Evolutionary conservation across 2,329 filamentous ascomycete species (phyloP), one percentile per base, ranked within the genome.

Genomic region (Talaromyces sp.): DNA sequence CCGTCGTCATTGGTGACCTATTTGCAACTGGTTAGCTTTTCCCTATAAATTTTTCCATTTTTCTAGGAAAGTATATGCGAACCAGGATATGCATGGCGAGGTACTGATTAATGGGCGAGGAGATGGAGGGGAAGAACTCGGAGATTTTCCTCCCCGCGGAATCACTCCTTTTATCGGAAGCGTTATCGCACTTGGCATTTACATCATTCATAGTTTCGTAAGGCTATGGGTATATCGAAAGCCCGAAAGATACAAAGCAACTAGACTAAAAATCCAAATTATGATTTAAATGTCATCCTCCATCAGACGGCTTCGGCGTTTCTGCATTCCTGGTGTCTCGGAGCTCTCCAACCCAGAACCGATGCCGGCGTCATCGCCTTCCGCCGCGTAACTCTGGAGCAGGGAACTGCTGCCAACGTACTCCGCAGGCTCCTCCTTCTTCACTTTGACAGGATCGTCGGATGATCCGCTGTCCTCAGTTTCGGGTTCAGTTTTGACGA

Each of bases 1-100:
- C 89, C 89, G 75, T 93, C 89, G 68, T 93, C 89, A 77, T 93
- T 93, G 30, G 71, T 72, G 45, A 78, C 73, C 74, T 78, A 47
- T 5, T 29, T 8, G 13, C 7, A 9, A n/a, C 11, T 27, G 8
- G 20, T 43, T 36, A 16, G n/a, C 1, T 11, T 9, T 14, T 14
- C 17, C 17, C 30, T 19, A 47, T 16, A 19, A 11, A 19, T 47
- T 11, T 17, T 24, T 42, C 39, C 7, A 40, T 27, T 16, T 19
- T 14, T 14, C 5, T 8, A 29, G 16, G 13, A 43, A 20, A 43
- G 7, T 11, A 29, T 22, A 13, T 36, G 69, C 75, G 69, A 69
- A 81, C 79, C 55, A 81, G 69, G 51, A 82, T 79, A 70, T 81
- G 79, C 79, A 82, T 81, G 63, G 54, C 45, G 52, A 40, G 4